Evolutionary conservation across 305 asterid genomes (phyloP), one percentile per base, ranked within the genome.

Genomic region (Andrographis paniculata): DNA sequence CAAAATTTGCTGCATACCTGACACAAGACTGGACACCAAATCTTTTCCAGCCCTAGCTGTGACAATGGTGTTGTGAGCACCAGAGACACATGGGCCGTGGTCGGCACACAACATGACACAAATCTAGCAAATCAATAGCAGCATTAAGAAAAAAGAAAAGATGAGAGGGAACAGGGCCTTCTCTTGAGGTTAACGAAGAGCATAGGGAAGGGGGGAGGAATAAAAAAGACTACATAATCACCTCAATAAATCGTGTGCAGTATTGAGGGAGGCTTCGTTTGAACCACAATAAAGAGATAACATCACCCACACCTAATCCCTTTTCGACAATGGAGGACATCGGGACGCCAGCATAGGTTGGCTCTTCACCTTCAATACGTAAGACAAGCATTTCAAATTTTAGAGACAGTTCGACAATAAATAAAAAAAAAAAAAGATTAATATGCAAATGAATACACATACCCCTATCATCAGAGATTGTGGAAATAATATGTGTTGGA

Each of bases 41-140:
- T 89, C 98, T 69, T 89, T 89, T 63, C 98, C 96, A 23, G 98
- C 98, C 69, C 98, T 80, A 50, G 98, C 88, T 16, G 98, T 89
- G 15, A 85, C 94, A 17, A 89, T 89, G 31, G 88, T 68, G 80
- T 82, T 89, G 86, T 89, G 98, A 44, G 98, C 98, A 59, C 98
- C 96, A 62, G 96, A 89, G 56, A 86, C 98, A 62, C 96, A 86
- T 22, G 96, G 96, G 61, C 98, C 98, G 48, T 89, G 98, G 63
- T 89, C 96, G 20, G 96, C 96, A 70, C 96, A 89, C 71, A 86
- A 49, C 95, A 89, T 89, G 73, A 89, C 63, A 55, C 98, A 89
- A 42, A 86, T 89, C 96, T 89, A 84, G 60, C 50, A 64, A 45
- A 49, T 20, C 54, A 61, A 59, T 19, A 53, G 20, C 53, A 61